Conservation (phyloP, 2,329 filamentous ascomycete species). For the Trichoderma sp. region DNA sequence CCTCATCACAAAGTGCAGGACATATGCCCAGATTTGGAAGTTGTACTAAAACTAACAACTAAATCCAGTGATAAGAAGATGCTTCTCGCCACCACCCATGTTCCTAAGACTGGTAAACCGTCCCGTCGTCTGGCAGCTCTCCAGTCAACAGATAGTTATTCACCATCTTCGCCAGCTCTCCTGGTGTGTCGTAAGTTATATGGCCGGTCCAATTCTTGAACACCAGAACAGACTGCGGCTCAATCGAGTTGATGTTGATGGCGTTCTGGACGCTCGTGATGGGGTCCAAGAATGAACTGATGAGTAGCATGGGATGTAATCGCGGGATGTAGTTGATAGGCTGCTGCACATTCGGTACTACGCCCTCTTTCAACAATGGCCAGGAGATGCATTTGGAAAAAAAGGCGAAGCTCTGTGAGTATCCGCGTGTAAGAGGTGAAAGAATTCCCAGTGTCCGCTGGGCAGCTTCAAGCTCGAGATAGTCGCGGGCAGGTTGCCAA, state of each 20-base stretch:
- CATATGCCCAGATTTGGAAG: not conserved
- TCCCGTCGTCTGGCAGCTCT: not conserved
- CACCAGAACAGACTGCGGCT: not conserved
- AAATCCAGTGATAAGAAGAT: not conserved
- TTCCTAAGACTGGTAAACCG: not conserved
- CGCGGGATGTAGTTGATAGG: not conserved
- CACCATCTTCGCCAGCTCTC: not conserved
- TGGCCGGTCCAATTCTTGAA: not conserved
- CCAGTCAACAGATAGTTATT: not conserved
- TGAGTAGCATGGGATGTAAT: not conserved
- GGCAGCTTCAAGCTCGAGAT: not conserved
- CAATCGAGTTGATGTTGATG: not conserved
- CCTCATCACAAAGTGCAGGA: not conserved
- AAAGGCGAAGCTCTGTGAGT: not conserved
- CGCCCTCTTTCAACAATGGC: not conserved
- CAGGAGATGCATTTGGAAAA: not conserved
- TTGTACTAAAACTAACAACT: not conserved
- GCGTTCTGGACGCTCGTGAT: not conserved
- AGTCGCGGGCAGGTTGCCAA: not conserved
- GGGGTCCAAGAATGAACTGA: not conserved
- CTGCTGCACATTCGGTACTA: not conserved
- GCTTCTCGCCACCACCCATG: not conserved
- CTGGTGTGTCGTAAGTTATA: not conserved
- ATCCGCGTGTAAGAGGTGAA: not conserved
- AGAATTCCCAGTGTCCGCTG: not conserved